phyloP scores from a whole-genome alignment of 306 rosid genomes.

The Prunus mume region DNA sequence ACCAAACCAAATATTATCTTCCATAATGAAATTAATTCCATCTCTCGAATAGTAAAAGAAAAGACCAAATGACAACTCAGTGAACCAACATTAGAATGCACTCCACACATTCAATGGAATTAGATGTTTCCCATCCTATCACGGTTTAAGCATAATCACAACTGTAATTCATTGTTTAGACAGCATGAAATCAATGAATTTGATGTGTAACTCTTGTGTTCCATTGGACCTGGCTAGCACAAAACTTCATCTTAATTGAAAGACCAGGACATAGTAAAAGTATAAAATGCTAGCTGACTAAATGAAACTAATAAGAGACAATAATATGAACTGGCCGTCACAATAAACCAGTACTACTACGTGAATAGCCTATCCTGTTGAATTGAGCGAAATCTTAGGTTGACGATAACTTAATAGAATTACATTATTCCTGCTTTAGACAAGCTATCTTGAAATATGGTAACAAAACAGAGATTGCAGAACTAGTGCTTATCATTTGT shows the following conservation, averaged over 20 bases:
- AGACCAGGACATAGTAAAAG: background rate
- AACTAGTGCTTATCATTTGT: background rate
- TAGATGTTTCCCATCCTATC: too few relatives aligned
- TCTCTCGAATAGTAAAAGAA: background rate
- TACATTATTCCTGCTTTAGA: background rate
- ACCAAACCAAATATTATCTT: too few relatives aligned
- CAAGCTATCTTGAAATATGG: background rate
- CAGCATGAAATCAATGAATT: background rate
- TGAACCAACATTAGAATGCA: background rate
- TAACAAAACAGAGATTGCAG: background rate
- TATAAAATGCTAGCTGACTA: background rate
- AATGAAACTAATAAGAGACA: background rate
- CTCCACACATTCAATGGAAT: background rate
- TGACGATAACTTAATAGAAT: background rate
- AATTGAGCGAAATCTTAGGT: background rate
- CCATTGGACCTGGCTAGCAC: background rate
- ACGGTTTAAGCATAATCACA: too few relatives aligned
- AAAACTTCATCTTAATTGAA: background rate
- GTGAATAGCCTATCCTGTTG: background rate
- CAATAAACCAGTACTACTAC: background rate
- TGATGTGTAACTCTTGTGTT: background rate
- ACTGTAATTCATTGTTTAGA: background rate
- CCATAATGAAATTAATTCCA: background rate
- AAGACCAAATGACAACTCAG: too few relatives aligned
- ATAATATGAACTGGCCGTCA: background rate